phyloP scores from a whole-genome alignment of 805 yeast species.

The Cyberlindnera veronae region DNA sequence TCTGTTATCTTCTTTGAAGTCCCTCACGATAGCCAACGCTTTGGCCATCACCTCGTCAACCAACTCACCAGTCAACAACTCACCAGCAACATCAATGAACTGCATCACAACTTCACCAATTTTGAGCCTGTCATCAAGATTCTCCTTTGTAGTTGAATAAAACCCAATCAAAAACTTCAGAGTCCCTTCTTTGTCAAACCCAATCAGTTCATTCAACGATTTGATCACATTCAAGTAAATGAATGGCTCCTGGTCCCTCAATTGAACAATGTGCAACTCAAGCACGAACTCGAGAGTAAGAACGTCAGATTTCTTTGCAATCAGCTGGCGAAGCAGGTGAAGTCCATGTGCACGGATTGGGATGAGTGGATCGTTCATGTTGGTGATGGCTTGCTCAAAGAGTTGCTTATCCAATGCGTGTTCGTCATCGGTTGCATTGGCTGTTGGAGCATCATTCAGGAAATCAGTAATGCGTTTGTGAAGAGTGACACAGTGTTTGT shows the following conservation, averaged over 20 bases:
- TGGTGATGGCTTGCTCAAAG: conserved; percentile 58
- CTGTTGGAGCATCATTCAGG: conserved; percentile 1
- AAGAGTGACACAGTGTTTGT: conserved; percentile 18
- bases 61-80: conserved; percentile 42
- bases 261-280: conserved; percentile 56
- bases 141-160: conserved; percentile 27
- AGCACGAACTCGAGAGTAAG: conserved; percentile 52
- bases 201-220: conserved; percentile 64
- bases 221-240: conserved; percentile 82
- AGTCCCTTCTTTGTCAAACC: conserved; percentile 36
- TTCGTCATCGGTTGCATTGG: conserved; percentile 11
- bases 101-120: conserved; percentile 79
- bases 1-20: conserved; percentile 46
- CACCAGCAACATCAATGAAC: conserved; percentile 47
- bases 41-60: conserved; percentile 42
- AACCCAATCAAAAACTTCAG: conserved; percentile 36
- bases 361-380: conserved; percentile 71
- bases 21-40: conserved; percentile 40
- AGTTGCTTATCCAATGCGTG: conserved; percentile 32
- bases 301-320: conserved; percentile 46
- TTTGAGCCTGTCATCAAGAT: conserved; percentile 44
- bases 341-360: conserved; percentile 90
- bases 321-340: conserved; percentile 53
- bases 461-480: conserved; percentile 18
- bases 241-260: conserved; percentile 81